Evolutionary conservation across 2,329 filamentous ascomycete species (phyloP), one percentile per base, ranked within the genome.

Genomic region (Aspergillus proliferans): DNA sequence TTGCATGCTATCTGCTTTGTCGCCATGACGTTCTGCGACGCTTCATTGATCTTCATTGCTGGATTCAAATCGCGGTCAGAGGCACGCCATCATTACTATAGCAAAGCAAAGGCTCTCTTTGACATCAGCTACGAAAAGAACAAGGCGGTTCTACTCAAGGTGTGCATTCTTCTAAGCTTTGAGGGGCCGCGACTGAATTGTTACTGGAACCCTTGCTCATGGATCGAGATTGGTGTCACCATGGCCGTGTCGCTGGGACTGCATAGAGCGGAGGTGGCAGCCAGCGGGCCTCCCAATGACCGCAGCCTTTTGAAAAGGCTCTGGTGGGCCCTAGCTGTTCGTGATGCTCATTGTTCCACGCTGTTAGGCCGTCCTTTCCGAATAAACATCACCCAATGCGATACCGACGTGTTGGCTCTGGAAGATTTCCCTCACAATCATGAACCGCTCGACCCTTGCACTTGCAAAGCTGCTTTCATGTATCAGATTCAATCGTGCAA

Each of bases 201-300:
- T 26, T 36, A 47, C 46, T 47, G 46, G 46, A 47, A 47, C 8
- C 41, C 41, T n/a, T 47, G 41, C 22, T 47, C 46, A 15, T 47
- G 46, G 46, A 43, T 47, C 39, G 41, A 38, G 5, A 43, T 38
- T 6, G 46, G 22, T 6, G 39, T 47, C 12, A 47, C 39, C 9
- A 19, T 47, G 15, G 46, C 46, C 38, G 46, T 42, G n/a, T 38
- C 46, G n/a, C 10, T 47, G 12, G 46, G 38, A 28, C 42, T 47
- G 5, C 39, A 47, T 34, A 24, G 46, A 9, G 42, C 46, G 9
- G 26, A 21, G 12, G 46, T 38, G 12, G 22, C 28, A 8, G 18
- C 38, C 9, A 42, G 42, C 26, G 41, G 33, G 46, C n/a, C 40
- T 14, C 9, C 38, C 6, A n/a, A 21, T 14, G 46, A 47, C 18